Base-by-base conservation (phyloP, 2,329 filamentous ascomycete genomes). In the Ophioceras dolichostomum region DNA sequence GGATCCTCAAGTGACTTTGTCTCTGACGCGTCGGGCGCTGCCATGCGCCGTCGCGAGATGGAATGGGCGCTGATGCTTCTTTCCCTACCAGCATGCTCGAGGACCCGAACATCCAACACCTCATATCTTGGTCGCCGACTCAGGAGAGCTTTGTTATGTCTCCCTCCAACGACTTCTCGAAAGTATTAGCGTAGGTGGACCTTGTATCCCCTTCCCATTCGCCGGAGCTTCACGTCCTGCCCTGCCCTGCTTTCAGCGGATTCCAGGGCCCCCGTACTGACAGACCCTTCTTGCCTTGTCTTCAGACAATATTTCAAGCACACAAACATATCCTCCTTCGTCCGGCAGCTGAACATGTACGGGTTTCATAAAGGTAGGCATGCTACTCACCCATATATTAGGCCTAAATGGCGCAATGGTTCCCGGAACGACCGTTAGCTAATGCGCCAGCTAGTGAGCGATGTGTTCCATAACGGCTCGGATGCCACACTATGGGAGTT, bases 91-190 rank as follows among this genome's bases (percentile, higher is more conserved):
- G 89, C 62, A 96, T 98, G 91, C 69, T 98, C 43, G 91, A 98
- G 59, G 91, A 98, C 56, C 79, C 79, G 26, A 82, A 70, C 49
- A 98, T 98, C 43, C 83, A 91, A 52, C 88, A 96, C 58, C 67
- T 98, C 43, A 98, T 98, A 52, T 94, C 89, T 8, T 98, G 91
- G 91, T 94, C 89, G 2, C 79, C 69, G 48, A 83, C 83, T 36
- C 87, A 88, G 42, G 91, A 98, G 58, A 96, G 91, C 61, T 98
- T 98, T 57, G 87, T 98, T 53, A 96, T 98, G 86, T 94, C 88
- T 17, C 91, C 91, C 13, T 94, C 88, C 8, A 84, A 84, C 52
- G 91, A 96, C 57, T 98, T 98, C 57, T 94, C 89, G 45, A 96
- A 95, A 70, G 91, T 96, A 37, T 69, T 98, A 54, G 86, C 91